Evolutionary conservation across 768 basidiomycete species (phyloP), one percentile per base, ranked within the genome.

Genomic region (Amanita thiersii): DNA sequence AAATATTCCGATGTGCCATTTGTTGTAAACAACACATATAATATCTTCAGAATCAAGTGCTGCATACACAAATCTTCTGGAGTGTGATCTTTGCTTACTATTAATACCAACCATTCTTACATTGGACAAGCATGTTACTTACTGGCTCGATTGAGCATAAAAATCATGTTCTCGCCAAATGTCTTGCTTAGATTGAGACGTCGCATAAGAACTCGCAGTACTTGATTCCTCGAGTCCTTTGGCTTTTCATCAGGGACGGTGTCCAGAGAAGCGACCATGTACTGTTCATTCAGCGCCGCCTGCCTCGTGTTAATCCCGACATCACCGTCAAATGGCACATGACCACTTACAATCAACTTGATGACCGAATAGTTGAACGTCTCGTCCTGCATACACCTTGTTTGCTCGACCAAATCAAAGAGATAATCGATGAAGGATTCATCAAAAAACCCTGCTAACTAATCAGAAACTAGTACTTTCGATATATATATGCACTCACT

Each of bases 101-200:
- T 33, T 35, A 43, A 7, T 44, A 25, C 33, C 23, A 38, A 6
- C 12, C 4, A 5, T 12, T 29, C 18, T 3, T 39, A 25, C 4
- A 43, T 31, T 3, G 18, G 40, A 9, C 2, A 23, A 6, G 14
- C 9, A 31, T 19, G 7, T 5, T n/a, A 70, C 86, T 52, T 55
- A 93, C 92, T 75, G 33, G 93, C 86, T 45, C 96, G 81, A 54
- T 99, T 98, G 33, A 99, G 68, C 86, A 99, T 99, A 61, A 97
- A 99, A 43, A 99, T 97, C 72, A 99, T 77, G 57, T 98, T 99
- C 64, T 92, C 93, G 3, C 93, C 92, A 54, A 99, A 96, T 0
- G 96, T 96, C 66, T 87, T 88, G 61, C 81, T 87, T n/a, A 77
- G 78, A 3, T 85, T 81, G 19, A 88, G 61, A 14, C 92, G 78